Conservation (phyloP, 305 asterid genomes). For the Petunia hybrid region DNA sequence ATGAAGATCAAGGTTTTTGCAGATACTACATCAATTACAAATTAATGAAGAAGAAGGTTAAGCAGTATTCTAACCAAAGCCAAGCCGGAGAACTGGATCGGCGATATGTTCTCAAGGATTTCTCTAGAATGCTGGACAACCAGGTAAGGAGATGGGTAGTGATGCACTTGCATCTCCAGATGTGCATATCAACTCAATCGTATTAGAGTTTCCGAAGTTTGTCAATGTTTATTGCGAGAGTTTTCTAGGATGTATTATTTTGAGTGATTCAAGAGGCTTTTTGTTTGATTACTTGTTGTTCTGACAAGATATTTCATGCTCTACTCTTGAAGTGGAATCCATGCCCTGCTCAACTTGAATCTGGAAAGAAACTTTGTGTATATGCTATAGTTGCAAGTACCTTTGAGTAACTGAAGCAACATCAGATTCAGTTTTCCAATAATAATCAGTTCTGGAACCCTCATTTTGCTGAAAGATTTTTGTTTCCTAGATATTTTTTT, state of each 20-base stretch:
- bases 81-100: slow-evolving; percentile 76
- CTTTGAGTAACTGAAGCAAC: slow-evolving; percentile 7
- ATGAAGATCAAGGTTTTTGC: slow-evolving; percentile 37
- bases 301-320: background rate
- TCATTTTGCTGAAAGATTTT: background rate
- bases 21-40: slow-evolving; percentile 99
- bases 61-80: slow-evolving; percentile 78
- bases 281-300: background rate
- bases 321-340: slow-evolving; percentile 9
- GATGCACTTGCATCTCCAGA: background rate
- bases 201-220: slow-evolving; percentile 4
- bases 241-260: background rate
- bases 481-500: background rate
- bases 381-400: background rate
- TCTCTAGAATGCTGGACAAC: slow-evolving; percentile 91
- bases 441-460: slow-evolving; percentile 2
- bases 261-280: slow-evolving; percentile 6
- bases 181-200: background rate
- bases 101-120: slow-evolving; percentile 90
- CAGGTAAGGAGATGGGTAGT: slow-evolving; percentile 56
- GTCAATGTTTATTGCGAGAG: background rate
- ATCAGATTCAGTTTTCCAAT: background rate
- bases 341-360: background rate
- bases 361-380: background rate
- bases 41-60: slow-evolving; percentile 90